Evolutionary conservation across 2,329 filamentous ascomycete species (phyloP).

Genomic region (Fusarium vanettenii): DNA sequence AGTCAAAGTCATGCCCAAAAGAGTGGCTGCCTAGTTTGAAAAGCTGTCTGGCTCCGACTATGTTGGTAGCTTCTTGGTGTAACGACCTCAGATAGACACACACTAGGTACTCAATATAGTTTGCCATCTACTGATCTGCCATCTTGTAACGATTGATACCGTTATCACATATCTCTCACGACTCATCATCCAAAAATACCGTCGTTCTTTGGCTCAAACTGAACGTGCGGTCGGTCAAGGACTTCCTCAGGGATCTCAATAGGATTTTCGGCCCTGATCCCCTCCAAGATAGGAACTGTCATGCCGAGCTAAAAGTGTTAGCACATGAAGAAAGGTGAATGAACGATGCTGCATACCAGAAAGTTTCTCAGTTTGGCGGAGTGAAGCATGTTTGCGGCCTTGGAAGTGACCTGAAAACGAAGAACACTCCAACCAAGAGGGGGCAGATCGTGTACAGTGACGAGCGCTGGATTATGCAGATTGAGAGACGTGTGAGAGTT

Average conservation of each 20-base stretch:
- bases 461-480: background rate
- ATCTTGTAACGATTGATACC: background rate
- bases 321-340: background rate
- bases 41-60: too few relatives aligned
- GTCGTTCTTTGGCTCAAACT: background rate
- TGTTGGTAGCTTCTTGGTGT: background rate
- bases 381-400: background rate
- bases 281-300: background rate
- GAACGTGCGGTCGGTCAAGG: background rate
- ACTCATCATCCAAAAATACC: background rate
- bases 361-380: background rate
- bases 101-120: background rate
- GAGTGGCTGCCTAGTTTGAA: background rate
- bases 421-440: background rate
- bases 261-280: background rate
- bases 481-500: background rate
- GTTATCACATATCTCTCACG: background rate
- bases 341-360: background rate
- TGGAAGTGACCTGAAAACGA: background rate
- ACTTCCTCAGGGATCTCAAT: background rate
- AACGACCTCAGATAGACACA: background rate
- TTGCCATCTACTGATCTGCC: background rate
- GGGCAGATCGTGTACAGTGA: background rate
- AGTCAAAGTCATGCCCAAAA: background rate
- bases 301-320: background rate